Base-by-base conservation (phyloP, 2,329 filamentous ascomycete genomes). In the Ustulina deusta region DNA sequence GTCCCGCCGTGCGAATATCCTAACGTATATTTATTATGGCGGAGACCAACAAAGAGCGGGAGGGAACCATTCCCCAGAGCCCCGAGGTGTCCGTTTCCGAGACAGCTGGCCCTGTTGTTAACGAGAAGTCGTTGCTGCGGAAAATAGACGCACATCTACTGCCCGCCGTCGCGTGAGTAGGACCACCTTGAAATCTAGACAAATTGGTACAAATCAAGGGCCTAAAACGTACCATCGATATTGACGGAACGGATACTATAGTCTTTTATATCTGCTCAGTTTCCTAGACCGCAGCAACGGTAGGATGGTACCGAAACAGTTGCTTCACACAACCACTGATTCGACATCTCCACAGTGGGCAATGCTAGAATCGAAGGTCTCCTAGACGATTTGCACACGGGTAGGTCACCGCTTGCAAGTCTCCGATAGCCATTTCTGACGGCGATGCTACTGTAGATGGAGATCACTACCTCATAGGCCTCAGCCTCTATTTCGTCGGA, bases 401-500 rank as follows among this genome's bases (percentile, higher is more conserved):
- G 88, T 83, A 82, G 77, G 51, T 77, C 78, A 69, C 27, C 15
- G 6, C 34, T 49, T 15, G 3, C 3, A 6, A n/a, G 20, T 22
- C 3, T 57, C 1, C 2, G 22, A 52, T 17, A 32, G 22, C 4
- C 10, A 29, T 29, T 49, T 55, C 63, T 66, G 17, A 66, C 46
- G 20, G 36, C 17, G 20, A 20, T n/a, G 36, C 6, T 13, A 15
- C 22, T 20, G 13, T 48, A 85, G 84, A 84, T 29, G 87, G 86
- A 0, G 86, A 90, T 52, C 83, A 91, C 71, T 92, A 92, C 65
- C 81, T 91, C 0, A 89, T 86, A 0, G 88, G 88, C 0, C 74
- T 92, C 46, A 91, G 89, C 0, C 76, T 92, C 0, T 92, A 91
- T 76, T 92, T 92, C 73, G 79, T 88, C 46, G 85, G 85, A 49